phyloP scores from a whole-genome alignment of 495 filamentous ascomycete genomes.

The Neurospora sp. region DNA sequence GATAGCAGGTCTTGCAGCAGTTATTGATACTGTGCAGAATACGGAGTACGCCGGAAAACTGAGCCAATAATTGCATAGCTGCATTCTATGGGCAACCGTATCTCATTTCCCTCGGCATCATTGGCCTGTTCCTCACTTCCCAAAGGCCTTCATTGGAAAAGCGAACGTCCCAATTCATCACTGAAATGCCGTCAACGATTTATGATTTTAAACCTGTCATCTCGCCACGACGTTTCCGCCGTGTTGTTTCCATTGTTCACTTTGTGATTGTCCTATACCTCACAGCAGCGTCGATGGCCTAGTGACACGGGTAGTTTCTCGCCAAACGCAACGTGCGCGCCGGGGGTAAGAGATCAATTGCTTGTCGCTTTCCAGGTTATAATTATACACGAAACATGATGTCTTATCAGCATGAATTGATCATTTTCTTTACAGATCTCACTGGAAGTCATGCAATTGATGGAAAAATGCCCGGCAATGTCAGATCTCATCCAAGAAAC shows the following conservation, averaged over 20 bases:
- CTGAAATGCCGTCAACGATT: background rate
- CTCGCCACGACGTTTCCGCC: background rate
- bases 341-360: background rate
- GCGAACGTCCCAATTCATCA: background rate
- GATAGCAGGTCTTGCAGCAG: constrained; percentile 15
- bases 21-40: background rate
- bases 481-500: background rate
- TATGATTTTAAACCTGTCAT: background rate
- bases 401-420: background rate
- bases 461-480: background rate
- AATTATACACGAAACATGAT: background rate
- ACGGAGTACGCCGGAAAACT: background rate
- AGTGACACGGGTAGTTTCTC: background rate
- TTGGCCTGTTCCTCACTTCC: background rate
- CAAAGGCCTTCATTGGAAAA: background rate
- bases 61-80: background rate
- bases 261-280: background rate
- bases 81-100: background rate
- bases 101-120: background rate
- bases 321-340: background rate
- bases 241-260: background rate
- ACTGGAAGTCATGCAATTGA: background rate
- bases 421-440: background rate
- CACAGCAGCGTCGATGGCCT: background rate
- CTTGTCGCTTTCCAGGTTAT: background rate